phyloP scores from a whole-genome alignment of 345 rosid species.

The Acer campestre region DNA sequence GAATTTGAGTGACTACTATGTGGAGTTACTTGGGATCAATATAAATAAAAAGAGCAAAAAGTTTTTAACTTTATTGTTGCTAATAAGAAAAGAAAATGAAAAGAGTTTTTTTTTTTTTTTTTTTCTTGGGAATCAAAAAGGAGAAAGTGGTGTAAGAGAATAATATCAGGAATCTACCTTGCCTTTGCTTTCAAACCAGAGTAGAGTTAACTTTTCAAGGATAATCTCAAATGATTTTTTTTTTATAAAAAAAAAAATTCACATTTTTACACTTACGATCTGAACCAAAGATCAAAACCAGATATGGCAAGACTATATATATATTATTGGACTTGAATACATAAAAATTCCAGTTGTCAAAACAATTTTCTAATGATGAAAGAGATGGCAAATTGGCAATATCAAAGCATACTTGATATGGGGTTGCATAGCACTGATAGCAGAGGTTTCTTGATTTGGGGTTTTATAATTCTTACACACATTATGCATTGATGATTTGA shows the following conservation, averaged over 20 bases:
- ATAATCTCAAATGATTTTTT: constrained; percentile 7
- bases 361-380: not conserved
- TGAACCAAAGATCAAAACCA: constrained; percentile 6
- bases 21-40: not conserved
- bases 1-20: constrained; percentile 3
- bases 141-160: constrained; percentile 32
- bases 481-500: constrained; percentile 1
- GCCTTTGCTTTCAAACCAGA: constrained; percentile 36
- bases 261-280: not conserved
- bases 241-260: no score
- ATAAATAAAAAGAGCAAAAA: constrained; percentile 29
- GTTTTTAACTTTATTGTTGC: not conserved
- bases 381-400: not conserved
- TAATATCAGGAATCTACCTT: constrained; percentile 52
- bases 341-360: constrained; percentile 22
- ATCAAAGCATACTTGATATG: constrained; percentile 11
- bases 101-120: constrained; percentile 16
- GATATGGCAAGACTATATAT: not conserved
- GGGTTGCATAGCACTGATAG: not conserved
- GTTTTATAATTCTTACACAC: not conserved
- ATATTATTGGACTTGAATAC: not conserved
- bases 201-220: constrained; percentile 24
- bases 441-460: constrained; percentile 14
- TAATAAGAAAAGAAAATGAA: constrained; percentile 17
- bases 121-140: constrained; percentile 36